Conservation (phyloP, 2,329 filamentous ascomycete species). For the Fusarium metavorans region DNA sequence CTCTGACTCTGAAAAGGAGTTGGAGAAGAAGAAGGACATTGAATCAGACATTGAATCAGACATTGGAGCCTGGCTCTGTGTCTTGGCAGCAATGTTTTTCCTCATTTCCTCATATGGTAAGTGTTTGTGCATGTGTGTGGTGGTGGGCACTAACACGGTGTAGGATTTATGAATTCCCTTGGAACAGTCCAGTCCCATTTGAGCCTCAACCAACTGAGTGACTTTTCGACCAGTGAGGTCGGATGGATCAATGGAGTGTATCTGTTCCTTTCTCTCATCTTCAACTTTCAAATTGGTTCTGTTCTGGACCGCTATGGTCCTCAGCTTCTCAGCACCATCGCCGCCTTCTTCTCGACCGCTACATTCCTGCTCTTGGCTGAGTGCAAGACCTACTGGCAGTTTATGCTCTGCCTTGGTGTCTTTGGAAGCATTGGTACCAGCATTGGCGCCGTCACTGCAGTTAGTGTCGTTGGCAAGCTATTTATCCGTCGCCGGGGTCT, state of each 20-base stretch:
- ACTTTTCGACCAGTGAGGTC: constrained; percentile 55
- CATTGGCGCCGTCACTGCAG: constrained; percentile 49
- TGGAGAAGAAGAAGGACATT: neutral
- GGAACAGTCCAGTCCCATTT: constrained; percentile 61
- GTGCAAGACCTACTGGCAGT: constrained; percentile 62
- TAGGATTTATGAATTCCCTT: constrained; percentile 59
- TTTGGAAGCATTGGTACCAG: constrained; percentile 56
- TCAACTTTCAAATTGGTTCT: constrained; percentile 60
- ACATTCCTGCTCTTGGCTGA: constrained; percentile 59
- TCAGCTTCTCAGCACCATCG: constrained; percentile 51
- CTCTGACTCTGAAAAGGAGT: constrained; percentile 10
- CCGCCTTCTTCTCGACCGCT: constrained; percentile 49
- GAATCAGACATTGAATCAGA: constrained; percentile 30
- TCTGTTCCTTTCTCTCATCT: constrained; percentile 56
- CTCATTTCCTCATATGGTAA: constrained; percentile 32
- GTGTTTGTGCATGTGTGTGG: no score
- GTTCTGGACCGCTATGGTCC: constrained; percentile 61
- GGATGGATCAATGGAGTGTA: constrained; percentile 62
- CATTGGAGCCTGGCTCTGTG: constrained; percentile 27
- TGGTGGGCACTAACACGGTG: neutral
- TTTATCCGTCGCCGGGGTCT: constrained; percentile 33
- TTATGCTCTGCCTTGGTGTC: constrained; percentile 57
- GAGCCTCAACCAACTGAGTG: constrained; percentile 54
- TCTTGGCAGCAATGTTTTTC: constrained; percentile 32
- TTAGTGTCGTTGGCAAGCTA: constrained; percentile 47